Percentiles rank a stretch among this genome's conserved stretches.
Evolutionary conservation across 192 early-diverging fungal genomes (phyloP).

Genomic region (Piromyces sp.): DNA sequence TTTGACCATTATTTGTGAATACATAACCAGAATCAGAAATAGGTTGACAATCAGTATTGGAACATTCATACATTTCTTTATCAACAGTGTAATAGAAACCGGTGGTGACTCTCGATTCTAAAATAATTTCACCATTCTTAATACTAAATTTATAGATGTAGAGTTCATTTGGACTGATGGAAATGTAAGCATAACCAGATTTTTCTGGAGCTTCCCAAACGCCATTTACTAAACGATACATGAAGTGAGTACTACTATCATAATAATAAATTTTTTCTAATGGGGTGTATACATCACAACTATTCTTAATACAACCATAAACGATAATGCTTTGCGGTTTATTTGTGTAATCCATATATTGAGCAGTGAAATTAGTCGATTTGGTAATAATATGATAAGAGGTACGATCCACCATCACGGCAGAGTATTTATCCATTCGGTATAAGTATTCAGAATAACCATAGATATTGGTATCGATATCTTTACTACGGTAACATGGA

Average conservation of each 20-base stretch:
- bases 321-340: background rate
- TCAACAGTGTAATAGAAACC: background rate
- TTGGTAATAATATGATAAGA: background rate
- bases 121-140: background rate
- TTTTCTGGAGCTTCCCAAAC: background rate
- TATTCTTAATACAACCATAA: background rate
- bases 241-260: background rate
- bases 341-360: background rate
- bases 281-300: background rate
- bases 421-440: background rate
- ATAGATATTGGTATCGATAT: background rate
- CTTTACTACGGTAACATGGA: background rate
- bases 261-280: background rate
- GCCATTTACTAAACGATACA: background rate
- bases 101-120: background rate
- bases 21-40: background rate
- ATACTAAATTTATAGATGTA: background rate
- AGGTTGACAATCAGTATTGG: background rate
- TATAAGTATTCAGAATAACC: background rate
- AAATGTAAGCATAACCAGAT: background rate
- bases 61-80: background rate
- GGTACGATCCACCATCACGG: background rate
- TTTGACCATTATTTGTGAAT: background rate
- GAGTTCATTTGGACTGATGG: background rate
- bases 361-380: background rate